Conservation (phyloP, 2,329 filamentous ascomycete species). For the Akanthomyces dipterigenus region DNA sequence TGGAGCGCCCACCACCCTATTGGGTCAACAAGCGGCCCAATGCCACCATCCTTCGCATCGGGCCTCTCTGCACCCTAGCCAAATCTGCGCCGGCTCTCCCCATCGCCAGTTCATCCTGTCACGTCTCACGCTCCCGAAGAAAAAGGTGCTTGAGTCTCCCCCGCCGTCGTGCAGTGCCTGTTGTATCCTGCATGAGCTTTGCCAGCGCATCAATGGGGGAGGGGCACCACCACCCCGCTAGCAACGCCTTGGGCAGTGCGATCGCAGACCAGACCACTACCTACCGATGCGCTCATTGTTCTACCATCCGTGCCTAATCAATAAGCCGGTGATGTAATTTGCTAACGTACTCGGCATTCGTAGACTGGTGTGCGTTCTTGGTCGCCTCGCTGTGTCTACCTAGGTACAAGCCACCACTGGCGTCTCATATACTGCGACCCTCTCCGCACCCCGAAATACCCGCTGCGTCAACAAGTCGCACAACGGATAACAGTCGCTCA, state of each 20-base stretch:
- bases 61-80: not conserved
- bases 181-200: conserved; percentile 3
- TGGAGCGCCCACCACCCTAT: not conserved
- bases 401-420: not conserved
- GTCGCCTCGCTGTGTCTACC: not conserved
- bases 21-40: conserved; percentile 11
- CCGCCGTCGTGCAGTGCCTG: conserved; percentile 2
- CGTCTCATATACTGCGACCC: conserved; percentile 9
- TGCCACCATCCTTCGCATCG: not conserved
- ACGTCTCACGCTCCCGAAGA: not conserved
- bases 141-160: not conserved
- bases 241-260: not conserved
- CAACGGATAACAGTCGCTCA: not conserved
- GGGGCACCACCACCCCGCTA: conserved; percentile 7
- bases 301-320: conserved; percentile 1
- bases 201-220: conserved; percentile 12
- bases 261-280: not conserved
- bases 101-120: not conserved
- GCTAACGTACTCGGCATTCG: conserved; percentile 6
- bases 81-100: not conserved
- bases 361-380: not conserved
- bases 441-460: conserved; percentile 11
- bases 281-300: not conserved
- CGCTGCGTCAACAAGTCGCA: conserved; percentile 6
- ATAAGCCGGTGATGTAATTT: conserved; percentile 1